phyloP scores from a whole-genome alignment of 352 stramenopile genomes.

The Pythium folliculosum region DNA sequence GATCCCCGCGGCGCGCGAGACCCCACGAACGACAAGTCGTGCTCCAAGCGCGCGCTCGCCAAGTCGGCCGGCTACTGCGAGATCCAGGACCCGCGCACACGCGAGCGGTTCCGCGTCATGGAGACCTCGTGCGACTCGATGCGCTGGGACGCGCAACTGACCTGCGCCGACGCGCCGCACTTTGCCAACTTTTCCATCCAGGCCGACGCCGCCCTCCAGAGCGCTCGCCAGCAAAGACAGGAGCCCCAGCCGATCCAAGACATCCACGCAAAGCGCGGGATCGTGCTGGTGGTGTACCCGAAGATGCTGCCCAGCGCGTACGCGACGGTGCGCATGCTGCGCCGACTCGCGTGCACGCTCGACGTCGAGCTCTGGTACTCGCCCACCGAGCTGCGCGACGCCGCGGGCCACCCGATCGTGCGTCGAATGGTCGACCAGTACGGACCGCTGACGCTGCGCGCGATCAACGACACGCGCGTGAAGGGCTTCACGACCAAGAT shows the following conservation, averaged over 20 bases:
- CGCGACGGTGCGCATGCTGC: conserved; percentile 54
- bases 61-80: conserved; percentile 68
- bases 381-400: conserved; percentile 17
- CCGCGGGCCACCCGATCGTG: conserved; percentile 24
- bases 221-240: background rate
- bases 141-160: conserved; percentile 49
- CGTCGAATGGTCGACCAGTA: conserved; percentile 38
- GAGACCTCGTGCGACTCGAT: conserved; percentile 63
- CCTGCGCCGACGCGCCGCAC: conserved; percentile 51
- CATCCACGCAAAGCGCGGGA: conserved; percentile 38
- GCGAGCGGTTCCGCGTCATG: conserved; percentile 72
- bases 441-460: conserved; percentile 42
- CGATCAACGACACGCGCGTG: conserved; percentile 48
- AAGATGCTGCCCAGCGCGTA: conserved; percentile 73
- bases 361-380: conserved; percentile 74
- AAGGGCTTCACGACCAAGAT: conserved; percentile 69
- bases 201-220: conserved; percentile 33
- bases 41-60: conserved; percentile 42
- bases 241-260: background rate
- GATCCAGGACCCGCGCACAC: conserved; percentile 50
- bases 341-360: conserved; percentile 49
- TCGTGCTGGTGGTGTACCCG: conserved; percentile 73
- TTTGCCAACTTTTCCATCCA: conserved; percentile 67
- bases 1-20: conserved; percentile 48
- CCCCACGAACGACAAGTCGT: conserved; percentile 49